A percentile compares a stretch with the other conserved stretches of the same genome.
These are phyloP conservation scores for Tarenaya hassleriana DNA, from an alignment of 345 rosid genomes.

Conservation along the genomic window DNA sequence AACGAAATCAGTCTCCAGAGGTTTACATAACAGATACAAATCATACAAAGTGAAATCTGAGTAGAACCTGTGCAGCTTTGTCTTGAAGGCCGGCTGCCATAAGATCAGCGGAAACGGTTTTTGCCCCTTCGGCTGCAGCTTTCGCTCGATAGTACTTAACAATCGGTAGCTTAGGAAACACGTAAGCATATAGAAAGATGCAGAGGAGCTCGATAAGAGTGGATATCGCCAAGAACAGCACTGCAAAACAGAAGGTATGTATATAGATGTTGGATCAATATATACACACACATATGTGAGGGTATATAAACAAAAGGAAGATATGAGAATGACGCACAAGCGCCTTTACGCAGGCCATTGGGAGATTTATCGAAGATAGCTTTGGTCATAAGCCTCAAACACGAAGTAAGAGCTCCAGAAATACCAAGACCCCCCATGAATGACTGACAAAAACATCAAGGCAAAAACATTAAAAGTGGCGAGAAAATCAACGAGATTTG, in stretches of 20 bases:
- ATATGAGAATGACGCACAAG: conserved; percentile 40
- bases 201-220: conserved; percentile 59
- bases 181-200: conserved; percentile 48
- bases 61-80: conserved; percentile 22
- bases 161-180: conserved; percentile 62
- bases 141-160: conserved; percentile 75
- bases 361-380: conserved; percentile 58
- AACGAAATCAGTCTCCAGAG: not conserved
- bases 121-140: conserved; percentile 86
- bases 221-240: conserved; percentile 55
- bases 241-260: conserved; percentile 25
- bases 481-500: not conserved
- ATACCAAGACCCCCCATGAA: conserved; percentile 63
- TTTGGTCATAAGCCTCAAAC: conserved; percentile 59
- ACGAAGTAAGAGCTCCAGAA: conserved; percentile 71
- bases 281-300: too few relatives aligned
- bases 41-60: not conserved
- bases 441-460: conserved; percentile 35
- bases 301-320: not conserved
- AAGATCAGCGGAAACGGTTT: conserved; percentile 69
- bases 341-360: conserved; percentile 77
- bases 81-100: conserved; percentile 68
- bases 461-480: not conserved
- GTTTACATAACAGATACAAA: not conserved
- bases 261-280: too few relatives aligned